A percentile compares a stretch with the other conserved stretches of the same genome.
Conservation (phyloP, 441 rosid genomes). For the Pelargonium cotyledonis region DNA sequence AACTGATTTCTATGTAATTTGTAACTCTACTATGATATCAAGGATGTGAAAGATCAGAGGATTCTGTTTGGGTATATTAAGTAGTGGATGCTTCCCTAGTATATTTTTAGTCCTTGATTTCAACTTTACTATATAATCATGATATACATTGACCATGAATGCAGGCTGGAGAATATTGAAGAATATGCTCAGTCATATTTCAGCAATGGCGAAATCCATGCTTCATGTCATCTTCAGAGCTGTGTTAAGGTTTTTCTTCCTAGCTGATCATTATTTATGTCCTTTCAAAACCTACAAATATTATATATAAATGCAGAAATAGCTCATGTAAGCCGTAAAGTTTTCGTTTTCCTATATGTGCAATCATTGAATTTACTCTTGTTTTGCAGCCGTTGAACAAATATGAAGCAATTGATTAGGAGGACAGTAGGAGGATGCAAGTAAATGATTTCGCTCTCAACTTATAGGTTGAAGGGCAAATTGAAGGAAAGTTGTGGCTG, state of each 20-base stretch:
- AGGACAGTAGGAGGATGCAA: not conserved
- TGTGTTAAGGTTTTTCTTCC: conserved; percentile 32
- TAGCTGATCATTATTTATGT: not conserved
- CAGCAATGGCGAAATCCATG: conserved; percentile 58
- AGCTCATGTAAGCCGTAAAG: not conserved
- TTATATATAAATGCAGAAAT: not conserved
- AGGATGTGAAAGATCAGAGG: not conserved
- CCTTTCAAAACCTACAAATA: not conserved
- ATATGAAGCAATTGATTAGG: conserved; percentile 18
- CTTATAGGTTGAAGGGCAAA: not conserved
- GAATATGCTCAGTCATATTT: conserved; percentile 74
- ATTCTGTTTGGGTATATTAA: not conserved
- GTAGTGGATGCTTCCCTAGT: not conserved
- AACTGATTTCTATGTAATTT: too few species aligned
- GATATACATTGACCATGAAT: conserved; percentile 16
- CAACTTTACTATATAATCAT: not conserved
- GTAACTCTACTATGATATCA: not conserved
- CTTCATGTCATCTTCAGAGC: conserved; percentile 41
- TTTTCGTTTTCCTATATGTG: not conserved
- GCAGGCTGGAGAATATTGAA: conserved; percentile 74
- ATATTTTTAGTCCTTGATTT: not conserved
- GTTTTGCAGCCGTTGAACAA: conserved; percentile 24
- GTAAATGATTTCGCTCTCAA: not conserved
- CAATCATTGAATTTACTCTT: conserved; percentile 7
- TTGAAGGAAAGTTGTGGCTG: conserved; percentile 1